Percentiles rank a stretch among this genome's conserved stretches.
phyloP scores from a whole-genome alignment of 805 yeast genomes.

The Candida nitratophila region DNA sequence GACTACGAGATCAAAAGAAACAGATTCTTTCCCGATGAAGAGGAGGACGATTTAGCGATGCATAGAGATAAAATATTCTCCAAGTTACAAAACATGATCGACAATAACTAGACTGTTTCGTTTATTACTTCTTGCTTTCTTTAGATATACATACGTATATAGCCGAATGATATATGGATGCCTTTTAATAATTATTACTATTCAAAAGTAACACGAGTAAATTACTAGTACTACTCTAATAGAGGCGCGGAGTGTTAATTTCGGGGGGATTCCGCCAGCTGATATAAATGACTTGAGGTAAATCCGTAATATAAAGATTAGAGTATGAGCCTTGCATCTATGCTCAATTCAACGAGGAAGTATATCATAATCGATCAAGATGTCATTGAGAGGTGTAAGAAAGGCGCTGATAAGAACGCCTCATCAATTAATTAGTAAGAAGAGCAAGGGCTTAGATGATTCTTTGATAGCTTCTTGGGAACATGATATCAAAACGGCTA shows the following conservation, averaged over 20 bases:
- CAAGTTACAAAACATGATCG: slow-evolving; percentile 47
- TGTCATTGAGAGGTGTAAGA: slow-evolving; percentile 30
- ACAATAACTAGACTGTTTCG: slow-evolving; percentile 28
- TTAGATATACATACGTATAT: no score
- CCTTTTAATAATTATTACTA: no score
- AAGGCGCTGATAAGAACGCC: slow-evolving; percentile 31
- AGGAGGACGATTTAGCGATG: slow-evolving; percentile 52
- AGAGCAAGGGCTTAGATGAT: slow-evolving; percentile 26
- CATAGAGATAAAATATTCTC: slow-evolving; percentile 61
- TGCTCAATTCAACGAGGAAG: not conserved
- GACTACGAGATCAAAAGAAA: slow-evolving; percentile 34
- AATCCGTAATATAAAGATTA: not conserved
- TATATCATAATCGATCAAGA: slow-evolving; percentile 2
- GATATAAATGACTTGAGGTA: not conserved
- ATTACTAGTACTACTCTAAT: no score
- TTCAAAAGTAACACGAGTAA: no score
- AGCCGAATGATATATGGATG: no score
- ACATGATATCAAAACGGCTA: slow-evolving; percentile 33
- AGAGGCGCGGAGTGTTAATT: no score
- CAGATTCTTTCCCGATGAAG: slow-evolving; percentile 49
- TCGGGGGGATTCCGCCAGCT: no score
- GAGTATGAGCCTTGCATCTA: no score
- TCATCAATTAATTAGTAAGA: slow-evolving; percentile 27
- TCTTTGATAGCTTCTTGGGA: slow-evolving; percentile 34
- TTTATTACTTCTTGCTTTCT: no score